These are phyloP conservation scores for Rhizoctonia solani DNA, from an alignment of 1,284 basidiomycete species.

Conservation along the genomic window DNA sequence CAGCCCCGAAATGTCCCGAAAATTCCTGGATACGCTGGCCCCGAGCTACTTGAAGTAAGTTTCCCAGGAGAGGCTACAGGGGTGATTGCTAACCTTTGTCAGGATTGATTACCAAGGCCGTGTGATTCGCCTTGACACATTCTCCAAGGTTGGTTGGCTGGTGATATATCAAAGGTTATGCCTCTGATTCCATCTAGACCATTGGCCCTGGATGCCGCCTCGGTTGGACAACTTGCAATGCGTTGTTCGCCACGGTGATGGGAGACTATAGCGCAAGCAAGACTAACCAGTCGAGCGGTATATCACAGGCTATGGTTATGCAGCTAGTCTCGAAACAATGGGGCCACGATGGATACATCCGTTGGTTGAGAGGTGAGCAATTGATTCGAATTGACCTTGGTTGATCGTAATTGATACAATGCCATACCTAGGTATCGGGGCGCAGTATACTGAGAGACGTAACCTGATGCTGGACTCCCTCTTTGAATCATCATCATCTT, in stretches of 20 bases:
- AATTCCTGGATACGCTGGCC: slow-evolving; percentile 59
- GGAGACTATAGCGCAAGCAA: slow-evolving; percentile 1
- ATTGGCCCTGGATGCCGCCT: slow-evolving; percentile 77
- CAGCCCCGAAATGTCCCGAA: slow-evolving; percentile 36
- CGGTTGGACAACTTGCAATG: slow-evolving; percentile 78
- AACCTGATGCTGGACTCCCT: slow-evolving; percentile 64
- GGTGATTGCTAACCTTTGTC: too few relatives aligned
- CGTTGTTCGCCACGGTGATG: slow-evolving; percentile 64
- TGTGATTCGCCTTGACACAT: slow-evolving; percentile 77
- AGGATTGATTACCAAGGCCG: slow-evolving; percentile 76
- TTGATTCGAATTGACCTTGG: slow-evolving; percentile 40
- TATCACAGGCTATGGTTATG: slow-evolving; percentile 58
- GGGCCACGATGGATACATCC: slow-evolving; percentile 70
- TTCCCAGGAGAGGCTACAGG: too few relatives aligned
- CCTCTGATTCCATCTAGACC: slow-evolving; percentile 50
- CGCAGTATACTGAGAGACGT: slow-evolving; percentile 61
- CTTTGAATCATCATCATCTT: slow-evolving; percentile 44
- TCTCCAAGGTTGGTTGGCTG: slow-evolving; percentile 64
- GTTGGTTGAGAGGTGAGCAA: slow-evolving; percentile 73
- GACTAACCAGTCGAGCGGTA: slow-evolving; percentile 10
- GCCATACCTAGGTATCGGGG: slow-evolving; percentile 52
- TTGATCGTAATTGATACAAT: neutral
- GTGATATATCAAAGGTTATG: neutral
- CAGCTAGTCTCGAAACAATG: slow-evolving; percentile 64
- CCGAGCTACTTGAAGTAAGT: slow-evolving; percentile 71